Evolutionary conservation across 2,329 filamentous ascomycete species (phyloP).

Genomic region (Cylindrodendrum hubeiense): DNA sequence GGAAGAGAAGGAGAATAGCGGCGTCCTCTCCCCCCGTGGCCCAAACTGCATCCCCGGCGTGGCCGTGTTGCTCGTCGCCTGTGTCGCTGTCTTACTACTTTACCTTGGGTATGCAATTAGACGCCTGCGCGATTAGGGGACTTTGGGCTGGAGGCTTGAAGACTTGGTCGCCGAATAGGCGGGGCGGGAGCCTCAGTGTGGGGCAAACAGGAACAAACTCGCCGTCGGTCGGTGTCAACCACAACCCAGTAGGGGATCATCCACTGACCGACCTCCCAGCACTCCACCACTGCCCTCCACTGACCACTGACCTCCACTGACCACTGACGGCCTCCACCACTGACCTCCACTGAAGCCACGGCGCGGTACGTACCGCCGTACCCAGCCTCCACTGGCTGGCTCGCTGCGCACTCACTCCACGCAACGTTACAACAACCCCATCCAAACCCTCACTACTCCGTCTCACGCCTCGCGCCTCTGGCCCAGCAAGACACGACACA

Average conservation of each 20-base stretch:
- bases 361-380: not conserved
- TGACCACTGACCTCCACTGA: too few relatives aligned
- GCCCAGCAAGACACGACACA: not conserved
- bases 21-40: not conserved
- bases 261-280: not conserved
- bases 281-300: too few relatives aligned
- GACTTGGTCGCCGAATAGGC: not conserved
- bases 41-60: not conserved
- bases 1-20: not conserved
- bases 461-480: constrained; percentile 9
- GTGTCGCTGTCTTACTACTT: not conserved
- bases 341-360: not conserved
- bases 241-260: not conserved
- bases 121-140: not conserved
- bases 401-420: constrained; percentile 21
- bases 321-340: too few relatives aligned
- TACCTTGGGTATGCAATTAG: not conserved
- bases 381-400: constrained; percentile 11
- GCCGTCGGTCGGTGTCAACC: not conserved
- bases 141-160: not conserved
- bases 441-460: constrained; percentile 15
- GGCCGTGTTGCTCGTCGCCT: not conserved
- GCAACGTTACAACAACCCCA: constrained; percentile 31
- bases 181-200: not conserved
- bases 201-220: not conserved